Evolutionary conservation across 345 rosid genomes (phyloP).

Genomic region (Gossypium mustelinum): DNA sequence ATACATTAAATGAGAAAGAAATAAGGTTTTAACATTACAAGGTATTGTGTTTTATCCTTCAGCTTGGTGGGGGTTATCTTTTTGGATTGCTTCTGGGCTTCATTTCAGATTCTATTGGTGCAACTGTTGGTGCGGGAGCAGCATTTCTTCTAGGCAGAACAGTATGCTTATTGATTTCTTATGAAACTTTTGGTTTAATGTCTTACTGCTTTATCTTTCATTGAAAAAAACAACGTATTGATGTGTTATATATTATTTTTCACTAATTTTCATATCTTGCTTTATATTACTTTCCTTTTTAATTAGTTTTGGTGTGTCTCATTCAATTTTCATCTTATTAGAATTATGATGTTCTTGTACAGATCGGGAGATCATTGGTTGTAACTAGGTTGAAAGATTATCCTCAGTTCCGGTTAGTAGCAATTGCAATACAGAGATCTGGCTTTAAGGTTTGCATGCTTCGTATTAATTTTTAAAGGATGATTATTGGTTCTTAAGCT

Average conservation of each 20-base stretch:
- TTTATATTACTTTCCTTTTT: neutral
- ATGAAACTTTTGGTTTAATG: neutral
- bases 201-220: neutral
- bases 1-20: neutral
- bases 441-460: conserved; percentile 80
- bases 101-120: conserved; percentile 91
- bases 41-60: conserved; percentile 25
- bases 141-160: conserved; percentile 95
- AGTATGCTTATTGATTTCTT: conserved; percentile 28
- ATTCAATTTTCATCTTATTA: conserved; percentile 2
- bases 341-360: conserved; percentile 23
- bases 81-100: conserved; percentile 92
- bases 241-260: neutral
- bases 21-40: neutral
- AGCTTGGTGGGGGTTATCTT: conserved; percentile 99
- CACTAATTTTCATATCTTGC: neutral
- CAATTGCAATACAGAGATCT: conserved; percentile 74
- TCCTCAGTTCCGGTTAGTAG: conserved; percentile 87
- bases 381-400: conserved; percentile 86
- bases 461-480: conserved; percentile 8
- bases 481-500: neutral
- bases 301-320: neutral
- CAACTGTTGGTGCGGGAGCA: conserved; percentile 87
- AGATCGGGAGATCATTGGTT: conserved; percentile 84
- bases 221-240: neutral